A percentile compares a stretch with the other conserved stretches of the same genome.
These are phyloP conservation scores for Daldinia caldariorum DNA, from an alignment of 495 filamentous ascomycete genomes.

Conservation along the genomic window DNA sequence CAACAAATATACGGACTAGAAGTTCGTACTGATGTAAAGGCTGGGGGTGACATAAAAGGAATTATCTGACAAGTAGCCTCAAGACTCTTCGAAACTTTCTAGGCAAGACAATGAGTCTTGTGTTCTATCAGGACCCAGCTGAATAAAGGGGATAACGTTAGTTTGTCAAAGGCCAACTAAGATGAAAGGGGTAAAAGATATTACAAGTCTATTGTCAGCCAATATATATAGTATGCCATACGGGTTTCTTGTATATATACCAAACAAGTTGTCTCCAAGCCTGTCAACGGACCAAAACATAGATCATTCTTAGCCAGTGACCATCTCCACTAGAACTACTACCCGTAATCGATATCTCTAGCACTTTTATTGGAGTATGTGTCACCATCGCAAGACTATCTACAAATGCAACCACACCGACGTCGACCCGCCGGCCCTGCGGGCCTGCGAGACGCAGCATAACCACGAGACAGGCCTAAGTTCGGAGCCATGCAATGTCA, in stretches of 20 bases:
- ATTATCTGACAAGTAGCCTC: neutral
- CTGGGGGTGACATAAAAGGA: neutral
- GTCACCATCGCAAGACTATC: slow-evolving; percentile 20
- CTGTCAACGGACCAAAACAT: neutral
- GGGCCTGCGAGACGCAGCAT: slow-evolving; percentile 5
- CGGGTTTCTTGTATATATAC: neutral
- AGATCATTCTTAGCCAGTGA: neutral
- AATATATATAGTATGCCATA: neutral
- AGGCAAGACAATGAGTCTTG: neutral
- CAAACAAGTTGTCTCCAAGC: neutral
- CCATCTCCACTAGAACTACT: neutral
- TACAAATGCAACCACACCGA: slow-evolving; percentile 36
- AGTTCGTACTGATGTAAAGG: neutral
- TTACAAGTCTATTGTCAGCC: slow-evolving; percentile 9
- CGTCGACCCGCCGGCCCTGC: neutral
- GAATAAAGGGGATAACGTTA: neutral
- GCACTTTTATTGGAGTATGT: slow-evolving; percentile 17
- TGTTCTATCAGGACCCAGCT: neutral
- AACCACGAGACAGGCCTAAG: slow-evolving; percentile 8
- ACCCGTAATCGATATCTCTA: neutral
- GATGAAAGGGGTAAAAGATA: neutral
- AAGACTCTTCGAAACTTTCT: neutral
- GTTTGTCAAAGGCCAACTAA: neutral
- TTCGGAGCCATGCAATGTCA: slow-evolving; percentile 9
- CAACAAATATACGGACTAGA: too few relatives aligned